Evolutionary conservation across 2,329 filamentous ascomycete genomes (phyloP).

Genomic region (Clonostachys solani): DNA sequence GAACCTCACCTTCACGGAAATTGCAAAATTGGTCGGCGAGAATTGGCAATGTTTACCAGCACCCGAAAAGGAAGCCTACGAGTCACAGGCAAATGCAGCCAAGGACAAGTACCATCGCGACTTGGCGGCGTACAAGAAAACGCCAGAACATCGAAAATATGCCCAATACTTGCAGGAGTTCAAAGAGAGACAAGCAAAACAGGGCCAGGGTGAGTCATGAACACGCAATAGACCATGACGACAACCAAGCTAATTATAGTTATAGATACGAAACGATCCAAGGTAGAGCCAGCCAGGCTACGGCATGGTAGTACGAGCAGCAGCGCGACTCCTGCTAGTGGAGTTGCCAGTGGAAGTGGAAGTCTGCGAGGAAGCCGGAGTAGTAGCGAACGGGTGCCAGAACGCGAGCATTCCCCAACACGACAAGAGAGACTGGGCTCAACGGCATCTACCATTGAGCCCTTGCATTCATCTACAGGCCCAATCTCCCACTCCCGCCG

Average conservation of each 20-base stretch:
- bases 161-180: slow-evolving; percentile 72
- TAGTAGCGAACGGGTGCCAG: slow-evolving; percentile 40
- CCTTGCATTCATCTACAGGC: slow-evolving; percentile 11
- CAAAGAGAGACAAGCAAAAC: slow-evolving; percentile 64
- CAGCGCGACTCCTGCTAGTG: slow-evolving; percentile 25
- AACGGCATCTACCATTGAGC: slow-evolving; percentile 38
- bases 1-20: slow-evolving; percentile 76
- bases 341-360: slow-evolving; percentile 37
- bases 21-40: slow-evolving; percentile 77
- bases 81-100: slow-evolving; percentile 65
- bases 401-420: slow-evolving; percentile 41
- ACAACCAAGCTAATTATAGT: slow-evolving; percentile 3
- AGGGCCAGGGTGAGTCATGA: slow-evolving; percentile 44
- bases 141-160: slow-evolving; percentile 63
- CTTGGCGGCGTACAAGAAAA: slow-evolving; percentile 74
- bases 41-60: slow-evolving; percentile 71
- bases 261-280: slow-evolving; percentile 38
- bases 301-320: slow-evolving; percentile 33
- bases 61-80: slow-evolving; percentile 66
- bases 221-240: not conserved
- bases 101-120: slow-evolving; percentile 77
- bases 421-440: slow-evolving; percentile 45
- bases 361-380: slow-evolving; percentile 32
- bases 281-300: slow-evolving; percentile 32
- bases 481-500: not conserved